A percentile compares a stretch with the other conserved stretches of the same genome.
These are phyloP conservation scores for Neurospora intermedia DNA, from an alignment of 495 filamentous ascomycete genomes.

Conservation along the genomic window DNA sequence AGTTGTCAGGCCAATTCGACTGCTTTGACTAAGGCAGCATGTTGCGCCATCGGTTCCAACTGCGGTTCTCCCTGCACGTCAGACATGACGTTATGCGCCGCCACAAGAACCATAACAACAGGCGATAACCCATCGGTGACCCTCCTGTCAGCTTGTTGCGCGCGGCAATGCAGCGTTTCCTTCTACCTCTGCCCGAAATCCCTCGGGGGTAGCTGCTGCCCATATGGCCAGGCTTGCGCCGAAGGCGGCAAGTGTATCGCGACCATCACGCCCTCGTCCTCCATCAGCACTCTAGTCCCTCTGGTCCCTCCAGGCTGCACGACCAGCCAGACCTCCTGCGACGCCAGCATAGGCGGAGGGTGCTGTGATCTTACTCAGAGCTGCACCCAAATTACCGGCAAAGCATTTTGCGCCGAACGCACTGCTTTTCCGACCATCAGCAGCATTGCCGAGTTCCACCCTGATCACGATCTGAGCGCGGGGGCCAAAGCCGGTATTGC, in stretches of 20 bases:
- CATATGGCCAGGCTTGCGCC: conserved; percentile 26
- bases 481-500: conserved; percentile 36
- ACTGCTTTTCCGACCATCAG: conserved; percentile 27
- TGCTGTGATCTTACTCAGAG: conserved; percentile 63
- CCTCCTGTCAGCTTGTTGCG: conserved; percentile 25
- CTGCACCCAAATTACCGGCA: conserved; percentile 53
- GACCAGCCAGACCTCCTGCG: conserved; percentile 61
- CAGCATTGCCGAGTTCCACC: conserved; percentile 4
- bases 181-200: conserved; percentile 29
- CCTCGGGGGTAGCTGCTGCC: conserved; percentile 37
- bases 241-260: conserved; percentile 14
- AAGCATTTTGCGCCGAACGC: conserved; percentile 35
- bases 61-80: conserved; percentile 26
- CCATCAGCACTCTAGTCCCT: conserved; percentile 10
- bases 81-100: conserved; percentile 11
- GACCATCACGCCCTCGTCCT: conserved; percentile 12
- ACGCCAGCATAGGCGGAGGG: conserved; percentile 53
- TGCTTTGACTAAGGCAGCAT: conserved; percentile 12
- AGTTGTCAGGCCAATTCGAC: conserved; percentile 22
- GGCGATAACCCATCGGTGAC: conserved; percentile 9
- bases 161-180: conserved; percentile 25
- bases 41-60: conserved; percentile 27
- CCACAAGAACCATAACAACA: conserved; percentile 12
- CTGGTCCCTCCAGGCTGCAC: conserved; percentile 46
- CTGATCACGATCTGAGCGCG: conserved; percentile 15